Base-by-base conservation (phyloP, 352 stramenopile species). In the Sclerospora graminicola region DNA sequence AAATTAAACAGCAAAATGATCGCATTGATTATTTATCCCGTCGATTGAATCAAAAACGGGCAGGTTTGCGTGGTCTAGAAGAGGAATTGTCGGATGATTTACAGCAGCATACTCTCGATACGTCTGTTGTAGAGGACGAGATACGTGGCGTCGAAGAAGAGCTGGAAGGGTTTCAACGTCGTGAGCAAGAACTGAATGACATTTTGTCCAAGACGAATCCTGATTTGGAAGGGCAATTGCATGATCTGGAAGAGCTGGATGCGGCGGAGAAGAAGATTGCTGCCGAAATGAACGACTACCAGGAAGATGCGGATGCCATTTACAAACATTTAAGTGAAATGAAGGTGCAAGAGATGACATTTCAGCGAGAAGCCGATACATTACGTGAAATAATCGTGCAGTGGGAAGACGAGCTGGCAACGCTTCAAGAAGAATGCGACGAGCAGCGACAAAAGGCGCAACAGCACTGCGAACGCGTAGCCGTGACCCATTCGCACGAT, bases 261-360 rank as follows among this genome's bases (percentile, higher is more conserved):
- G 54, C 63, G 2, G 49, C 70, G 29, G 72, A 84, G 44, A 60
- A 63, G 7, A 54, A 66, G 14, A 70, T 88, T n/a, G 45, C 58
- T 6, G 45, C 40, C 2, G 66, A 82, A 10, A 49, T 87, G 38
- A 60, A 63, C 2, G 61, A 84, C 29, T 60, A 73, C 2, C 75
- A 89, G 32, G 54, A 69, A 28, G 70, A 85, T 39, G 69, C 76
- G 6, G 62, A 88, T 38, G 64, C 43, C 0, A 63, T 86, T 15
- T 86, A 87, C 56, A 82, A 90, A 48, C 65, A 80, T 32, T 37
- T 92, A 21, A 83, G 73, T 20, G 69, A 84, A 39, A 74, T 69
- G 48, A 88, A 88, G 44, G 66, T 79, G 9, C 55, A 82, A 19
- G 68, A 85, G 30, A 63, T 85, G 34, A 77, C 69, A n/a, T 75